phyloP scores from a whole-genome alignment of 208 protist genomes.

The Crithidia brevicula region DNA sequence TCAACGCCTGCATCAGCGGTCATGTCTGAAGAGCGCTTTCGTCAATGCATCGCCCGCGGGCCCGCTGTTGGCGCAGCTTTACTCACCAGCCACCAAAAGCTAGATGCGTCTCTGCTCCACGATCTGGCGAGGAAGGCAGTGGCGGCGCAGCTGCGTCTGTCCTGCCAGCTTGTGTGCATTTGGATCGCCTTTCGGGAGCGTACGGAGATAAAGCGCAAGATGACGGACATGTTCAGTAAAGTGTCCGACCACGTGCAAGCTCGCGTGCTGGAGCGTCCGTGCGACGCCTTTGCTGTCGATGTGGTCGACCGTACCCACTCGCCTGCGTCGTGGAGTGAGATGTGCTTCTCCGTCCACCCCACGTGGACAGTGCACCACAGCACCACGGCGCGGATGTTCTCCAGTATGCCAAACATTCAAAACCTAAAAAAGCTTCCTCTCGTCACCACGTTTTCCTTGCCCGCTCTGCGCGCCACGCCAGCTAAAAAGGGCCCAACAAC shows the following conservation, averaged over 20 bases:
- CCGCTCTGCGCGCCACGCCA: slow-evolving; percentile 3
- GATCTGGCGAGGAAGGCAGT: slow-evolving; percentile 1
- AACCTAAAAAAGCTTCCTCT: slow-evolving; percentile 56
- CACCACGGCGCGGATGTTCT: slow-evolving; percentile 71
- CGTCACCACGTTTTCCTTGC: slow-evolving; percentile 16
- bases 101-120: slow-evolving; percentile 15
- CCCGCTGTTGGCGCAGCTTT: neutral
- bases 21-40: slow-evolving; percentile 9
- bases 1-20: neutral
- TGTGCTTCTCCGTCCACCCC: slow-evolving; percentile 78
- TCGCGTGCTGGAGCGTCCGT: slow-evolving; percentile 28
- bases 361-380: slow-evolving; percentile 60
- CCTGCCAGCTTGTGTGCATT: slow-evolving; percentile 34
- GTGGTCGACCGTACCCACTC: neutral
- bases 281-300: neutral
- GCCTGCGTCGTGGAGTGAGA: neutral
- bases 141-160: slow-evolving; percentile 6
- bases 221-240: slow-evolving; percentile 35
- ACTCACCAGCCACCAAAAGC: neutral
- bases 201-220: slow-evolving; percentile 21
- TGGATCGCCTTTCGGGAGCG: slow-evolving; percentile 62
- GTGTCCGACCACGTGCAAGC: slow-evolving; percentile 24
- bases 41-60: slow-evolving; percentile 8
- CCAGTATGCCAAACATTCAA: slow-evolving; percentile 69
- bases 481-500: neutral